A percentile compares a stretch with the other conserved stretches of the same genome.
Evolutionary conservation across 805 yeast species (phyloP).

Genomic region (Metschnikowia peoriensis): DNA sequence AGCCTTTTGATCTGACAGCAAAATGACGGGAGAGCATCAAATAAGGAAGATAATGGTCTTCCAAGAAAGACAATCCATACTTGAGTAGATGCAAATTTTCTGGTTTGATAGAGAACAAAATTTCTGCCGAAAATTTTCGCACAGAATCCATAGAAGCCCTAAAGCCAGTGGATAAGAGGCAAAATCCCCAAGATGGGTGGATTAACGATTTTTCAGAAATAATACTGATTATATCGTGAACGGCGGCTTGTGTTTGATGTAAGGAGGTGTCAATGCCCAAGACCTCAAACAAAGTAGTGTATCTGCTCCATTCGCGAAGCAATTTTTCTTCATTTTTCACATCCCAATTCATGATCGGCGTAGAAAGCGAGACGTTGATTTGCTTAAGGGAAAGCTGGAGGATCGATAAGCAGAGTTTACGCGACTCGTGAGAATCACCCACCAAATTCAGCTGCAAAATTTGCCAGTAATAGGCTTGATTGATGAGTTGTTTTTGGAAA

Average conservation of each 20-base stretch:
- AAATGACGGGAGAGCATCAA: constrained; percentile 65
- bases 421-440: constrained; percentile 58
- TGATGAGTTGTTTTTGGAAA: constrained; percentile 28
- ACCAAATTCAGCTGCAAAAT: constrained; percentile 55
- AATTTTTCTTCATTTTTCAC: constrained; percentile 19
- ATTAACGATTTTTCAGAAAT: constrained; percentile 51
- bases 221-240: constrained; percentile 55
- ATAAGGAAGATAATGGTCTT: constrained; percentile 51
- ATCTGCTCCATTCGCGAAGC: constrained; percentile 66
- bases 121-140: constrained; percentile 55
- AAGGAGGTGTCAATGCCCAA: constrained; percentile 81
- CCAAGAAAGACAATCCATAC: constrained; percentile 44
- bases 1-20: constrained; percentile 32
- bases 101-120: constrained; percentile 52
- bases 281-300: constrained; percentile 72
- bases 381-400: constrained; percentile 58
- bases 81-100: constrained; percentile 40
- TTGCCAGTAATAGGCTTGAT: constrained; percentile 45
- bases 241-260: constrained; percentile 81
- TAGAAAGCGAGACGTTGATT: constrained; percentile 33
- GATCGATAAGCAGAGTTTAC: constrained; percentile 67
- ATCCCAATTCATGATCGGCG: constrained; percentile 47
- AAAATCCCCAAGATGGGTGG: constrained; percentile 69
- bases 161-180: constrained; percentile 73
- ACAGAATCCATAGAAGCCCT: constrained; percentile 77